Percentiles rank a stretch among this genome's conserved stretches.
phyloP scores from a whole-genome alignment of 768 basidiomycete genomes.

The Amylocystis lapponica region DNA sequence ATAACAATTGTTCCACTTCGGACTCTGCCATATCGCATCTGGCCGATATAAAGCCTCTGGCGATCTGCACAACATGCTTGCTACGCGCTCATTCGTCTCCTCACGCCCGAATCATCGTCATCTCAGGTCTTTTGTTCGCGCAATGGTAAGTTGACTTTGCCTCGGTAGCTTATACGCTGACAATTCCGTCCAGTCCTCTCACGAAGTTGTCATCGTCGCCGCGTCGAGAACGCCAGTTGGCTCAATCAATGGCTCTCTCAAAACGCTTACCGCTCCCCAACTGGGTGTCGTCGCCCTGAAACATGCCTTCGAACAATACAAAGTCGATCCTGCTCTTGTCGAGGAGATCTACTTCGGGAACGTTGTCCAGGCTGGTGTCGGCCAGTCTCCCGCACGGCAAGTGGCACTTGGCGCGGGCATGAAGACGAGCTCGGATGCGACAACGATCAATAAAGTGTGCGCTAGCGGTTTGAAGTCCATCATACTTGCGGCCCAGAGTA shows the following conservation, averaged over 20 bases:
- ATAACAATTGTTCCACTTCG: slow-evolving; percentile 9
- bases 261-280: slow-evolving; percentile 84
- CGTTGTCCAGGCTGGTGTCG: slow-evolving; percentile 95
- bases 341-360: slow-evolving; percentile 98
- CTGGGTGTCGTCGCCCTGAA: slow-evolving; percentile 88
- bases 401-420: slow-evolving; percentile 91
- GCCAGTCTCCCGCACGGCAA: slow-evolving; percentile 97
- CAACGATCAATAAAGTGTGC: slow-evolving; percentile 99
- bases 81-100: slow-evolving; percentile 17
- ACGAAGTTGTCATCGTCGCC: slow-evolving; percentile 91
- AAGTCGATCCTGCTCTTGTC: slow-evolving; percentile 74
- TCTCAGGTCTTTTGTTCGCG: slow-evolving; percentile 19
- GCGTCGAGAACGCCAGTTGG: slow-evolving; percentile 93
- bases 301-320: slow-evolving; percentile 77
- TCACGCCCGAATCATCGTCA: slow-evolving; percentile 35
- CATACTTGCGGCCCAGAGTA: slow-evolving; percentile 89
- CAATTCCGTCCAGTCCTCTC: slow-evolving; percentile 32
- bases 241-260: slow-evolving; percentile 85
- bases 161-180: slow-evolving; percentile 25
- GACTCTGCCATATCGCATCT: too few species aligned
- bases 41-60: slow-evolving; percentile 14
- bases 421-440: slow-evolving; percentile 82
- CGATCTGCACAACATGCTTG: slow-evolving; percentile 11
- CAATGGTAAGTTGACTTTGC: slow-evolving; percentile 18
- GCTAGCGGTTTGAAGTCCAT: slow-evolving; percentile 96